Evolutionary conservation across 495 filamentous ascomycete species (phyloP), one percentile per base, ranked within the genome.

Genomic region (Paragyromitra xinjiangensis): DNA sequence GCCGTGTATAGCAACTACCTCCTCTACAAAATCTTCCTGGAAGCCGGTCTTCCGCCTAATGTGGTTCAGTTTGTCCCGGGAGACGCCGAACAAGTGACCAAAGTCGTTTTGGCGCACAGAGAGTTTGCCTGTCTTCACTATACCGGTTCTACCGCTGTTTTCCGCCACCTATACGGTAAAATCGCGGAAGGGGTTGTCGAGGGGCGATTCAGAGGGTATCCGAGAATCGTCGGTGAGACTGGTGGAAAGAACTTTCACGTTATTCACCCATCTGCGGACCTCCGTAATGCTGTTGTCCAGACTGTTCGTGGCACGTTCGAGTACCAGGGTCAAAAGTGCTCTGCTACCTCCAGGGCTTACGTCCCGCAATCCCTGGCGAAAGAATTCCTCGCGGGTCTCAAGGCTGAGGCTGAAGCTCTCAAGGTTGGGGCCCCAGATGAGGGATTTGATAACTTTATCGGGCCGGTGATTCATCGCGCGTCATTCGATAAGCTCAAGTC

Each of bases 241-340:
- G 92, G 92, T 71, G 93, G 93, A 74, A 97, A 97, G 89, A 97
- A 97, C 85, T 97, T 94, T 87, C 93, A 95, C 84, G 85, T 97
- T 50, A 83, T 97, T 56, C 93, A 96, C 82, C 73, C 85, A 6
- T 90, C 88, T 3, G 93, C 93, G 45, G 91, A 95, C 76, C 80
- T 94, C 58, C 83, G 88, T 44, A 95, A 93, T 78, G 93, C 93
- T 37, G 92, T 89, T 9, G 85, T 91, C 56, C 91, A 95, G 77
- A 96, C 93, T 9, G 89, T 97, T 39, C 91, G 93, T 51, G 93
- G 92, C 51, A 91, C 93, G 7, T 97, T 96, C 81, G 93, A 97
- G 84, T 97, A 92, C 82, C 92, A 94, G 82, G 93, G 93, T 26
- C 93, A 97, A 83, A 97, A 96, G 83, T 96, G 93, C 85, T 92